Conservation (phyloP, 352 stramenopile species). For the Phytopythium helicoides region DNA sequence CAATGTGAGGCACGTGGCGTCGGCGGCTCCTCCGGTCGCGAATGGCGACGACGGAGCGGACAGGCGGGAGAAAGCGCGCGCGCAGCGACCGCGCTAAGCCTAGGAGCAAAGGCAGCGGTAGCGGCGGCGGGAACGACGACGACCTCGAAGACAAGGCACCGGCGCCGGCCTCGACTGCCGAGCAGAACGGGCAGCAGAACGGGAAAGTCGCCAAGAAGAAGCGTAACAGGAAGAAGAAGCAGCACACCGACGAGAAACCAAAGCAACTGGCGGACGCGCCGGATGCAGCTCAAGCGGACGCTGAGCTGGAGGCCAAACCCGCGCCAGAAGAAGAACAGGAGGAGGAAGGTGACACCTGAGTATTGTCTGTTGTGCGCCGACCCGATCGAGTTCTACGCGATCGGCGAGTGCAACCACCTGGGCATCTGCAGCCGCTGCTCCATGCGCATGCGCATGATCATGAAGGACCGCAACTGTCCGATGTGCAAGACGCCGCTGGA, state of each 20-base stretch:
- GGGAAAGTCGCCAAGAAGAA: slow-evolving; percentile 13
- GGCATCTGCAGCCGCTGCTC: slow-evolving; percentile 83
- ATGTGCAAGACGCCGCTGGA: slow-evolving; percentile 79
- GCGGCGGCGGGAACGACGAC: not conserved
- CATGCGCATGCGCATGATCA: slow-evolving; percentile 75
- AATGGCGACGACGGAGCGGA: not conserved
- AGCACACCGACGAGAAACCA: not conserved
- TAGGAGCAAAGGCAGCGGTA: slow-evolving; percentile 31
- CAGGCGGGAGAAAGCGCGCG: slow-evolving; percentile 4
- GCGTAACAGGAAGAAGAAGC: slow-evolving; percentile 3
- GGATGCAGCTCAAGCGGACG: not conserved
- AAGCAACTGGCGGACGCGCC: too few species aligned
- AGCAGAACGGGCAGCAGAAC: not conserved
- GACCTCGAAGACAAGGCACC: too few species aligned
- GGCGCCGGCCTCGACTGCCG: slow-evolving; percentile 5
- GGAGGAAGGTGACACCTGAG: slow-evolving; percentile 35
- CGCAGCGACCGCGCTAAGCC: slow-evolving; percentile 8
- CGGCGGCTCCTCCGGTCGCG: not conserved
- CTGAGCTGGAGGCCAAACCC: not conserved
- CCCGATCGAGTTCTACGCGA: slow-evolving; percentile 61
- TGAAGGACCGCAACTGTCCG: slow-evolving; percentile 75
- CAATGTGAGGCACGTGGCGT: too few species aligned
- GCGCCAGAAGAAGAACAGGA: slow-evolving; percentile 21
- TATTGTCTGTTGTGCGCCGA: slow-evolving; percentile 76
- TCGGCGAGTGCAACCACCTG: slow-evolving; percentile 76